A percentile compares a stretch with the other conserved stretches of the same genome.
These are phyloP conservation scores for Nematodospora valgi DNA, from an alignment of 805 yeast genomes.

Conservation along the genomic window DNA sequence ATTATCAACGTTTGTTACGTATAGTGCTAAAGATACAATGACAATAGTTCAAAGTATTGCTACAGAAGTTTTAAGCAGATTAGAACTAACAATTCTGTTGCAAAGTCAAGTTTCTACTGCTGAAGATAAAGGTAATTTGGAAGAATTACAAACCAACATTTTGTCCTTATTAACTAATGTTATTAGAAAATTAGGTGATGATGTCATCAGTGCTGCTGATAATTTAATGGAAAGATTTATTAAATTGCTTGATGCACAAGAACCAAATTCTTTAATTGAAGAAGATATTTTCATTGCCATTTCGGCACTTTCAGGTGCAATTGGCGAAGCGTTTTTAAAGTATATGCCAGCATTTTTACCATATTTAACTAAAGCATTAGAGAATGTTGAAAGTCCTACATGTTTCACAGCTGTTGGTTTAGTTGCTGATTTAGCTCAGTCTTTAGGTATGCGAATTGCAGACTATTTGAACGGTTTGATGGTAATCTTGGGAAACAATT, in stretches of 20 bases:
- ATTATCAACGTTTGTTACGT: slow-evolving; percentile 73
- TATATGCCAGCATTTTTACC: slow-evolving; percentile 85
- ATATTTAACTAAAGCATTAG: slow-evolving; percentile 71
- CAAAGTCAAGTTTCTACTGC: slow-evolving; percentile 51
- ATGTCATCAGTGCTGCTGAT: slow-evolving; percentile 70
- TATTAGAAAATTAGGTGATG: slow-evolving; percentile 73
- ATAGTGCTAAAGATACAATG: slow-evolving; percentile 67
- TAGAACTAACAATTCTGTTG: slow-evolving; percentile 64
- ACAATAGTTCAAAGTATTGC: slow-evolving; percentile 71
- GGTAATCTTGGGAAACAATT: slow-evolving; percentile 73
- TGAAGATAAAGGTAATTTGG: slow-evolving; percentile 76
- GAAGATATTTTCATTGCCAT: slow-evolving; percentile 93
- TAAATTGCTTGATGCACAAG: slow-evolving; percentile 51
- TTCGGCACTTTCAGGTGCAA: slow-evolving; percentile 81
- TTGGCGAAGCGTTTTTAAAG: slow-evolving; percentile 65
- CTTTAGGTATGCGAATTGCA: slow-evolving; percentile 69
- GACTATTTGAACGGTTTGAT: slow-evolving; percentile 79
- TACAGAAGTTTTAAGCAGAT: slow-evolving; percentile 64
- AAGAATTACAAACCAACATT: slow-evolving; percentile 83
- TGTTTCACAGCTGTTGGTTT: slow-evolving; percentile 91
- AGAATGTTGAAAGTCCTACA: slow-evolving; percentile 78
- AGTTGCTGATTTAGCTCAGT: slow-evolving; percentile 90
- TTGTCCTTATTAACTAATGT: slow-evolving; percentile 77
- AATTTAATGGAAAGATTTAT: slow-evolving; percentile 80
- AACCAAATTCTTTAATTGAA: slow-evolving; percentile 76